Conservation (phyloP, 805 yeast species). For the Barnettozyma pratensis region DNA sequence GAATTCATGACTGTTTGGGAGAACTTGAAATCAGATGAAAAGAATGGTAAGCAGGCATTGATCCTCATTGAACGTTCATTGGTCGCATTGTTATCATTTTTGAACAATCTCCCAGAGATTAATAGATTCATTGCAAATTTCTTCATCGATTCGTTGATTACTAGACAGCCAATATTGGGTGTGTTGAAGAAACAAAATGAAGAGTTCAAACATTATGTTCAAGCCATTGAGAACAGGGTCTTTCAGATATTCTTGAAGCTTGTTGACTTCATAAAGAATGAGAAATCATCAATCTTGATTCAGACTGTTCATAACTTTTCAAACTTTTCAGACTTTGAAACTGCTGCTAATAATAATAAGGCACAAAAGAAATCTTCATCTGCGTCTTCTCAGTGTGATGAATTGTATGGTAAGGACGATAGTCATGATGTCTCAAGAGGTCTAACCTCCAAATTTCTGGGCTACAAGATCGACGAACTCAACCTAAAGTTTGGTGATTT, state of each 20-base stretch:
- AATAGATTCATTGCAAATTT: constrained; percentile 42
- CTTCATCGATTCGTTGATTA: constrained; percentile 33
- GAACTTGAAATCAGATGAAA: constrained; percentile 42
- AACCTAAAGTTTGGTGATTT: constrained; percentile 22
- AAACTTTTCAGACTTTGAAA: constrained; percentile 27
- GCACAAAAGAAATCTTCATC: not conserved
- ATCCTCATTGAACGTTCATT: constrained; percentile 57
- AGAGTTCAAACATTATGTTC: constrained; percentile 2
- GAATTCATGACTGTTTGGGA: constrained; percentile 65
- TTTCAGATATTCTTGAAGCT: constrained; percentile 40
- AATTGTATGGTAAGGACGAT: constrained; percentile 14
- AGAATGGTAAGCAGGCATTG: constrained; percentile 32
- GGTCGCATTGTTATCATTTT: constrained; percentile 49
- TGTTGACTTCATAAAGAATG: constrained; percentile 18
- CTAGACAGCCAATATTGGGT: constrained; percentile 10
- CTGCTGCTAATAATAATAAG: not conserved
- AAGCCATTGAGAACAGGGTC: constrained; percentile 38
- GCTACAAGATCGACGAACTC: constrained; percentile 33
- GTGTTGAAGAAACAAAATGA: constrained; percentile 7
- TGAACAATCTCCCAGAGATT: constrained; percentile 33
- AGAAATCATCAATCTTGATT: constrained; percentile 28
- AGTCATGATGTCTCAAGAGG: constrained; percentile 44
- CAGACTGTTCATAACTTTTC: constrained; percentile 38
- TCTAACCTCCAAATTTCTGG: constrained; percentile 42
- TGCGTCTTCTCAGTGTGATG: constrained; percentile 3